Percentiles rank a stretch among this genome's conserved stretches.
phyloP scores from a whole-genome alignment of 1,284 basidiomycete species.

The Neonothopanus nambi region DNA sequence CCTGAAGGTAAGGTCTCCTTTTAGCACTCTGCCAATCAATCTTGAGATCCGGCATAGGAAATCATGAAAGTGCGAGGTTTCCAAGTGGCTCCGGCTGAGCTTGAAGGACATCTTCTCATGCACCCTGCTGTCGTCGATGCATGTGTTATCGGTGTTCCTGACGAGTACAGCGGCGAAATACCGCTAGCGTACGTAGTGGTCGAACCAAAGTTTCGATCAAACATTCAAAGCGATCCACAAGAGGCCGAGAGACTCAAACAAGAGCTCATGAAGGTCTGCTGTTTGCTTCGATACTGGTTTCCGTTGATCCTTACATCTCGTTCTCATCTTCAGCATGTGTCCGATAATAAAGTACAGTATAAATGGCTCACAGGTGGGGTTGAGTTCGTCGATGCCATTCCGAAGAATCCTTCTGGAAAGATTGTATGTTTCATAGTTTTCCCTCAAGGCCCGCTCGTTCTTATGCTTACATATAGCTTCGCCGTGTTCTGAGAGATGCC shows the following conservation, averaged over 20 bases:
- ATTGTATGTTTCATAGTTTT: slow-evolving; percentile 38
- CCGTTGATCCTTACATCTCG: not conserved
- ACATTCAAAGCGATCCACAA: slow-evolving; percentile 33
- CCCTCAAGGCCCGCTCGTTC: not conserved
- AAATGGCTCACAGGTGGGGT: slow-evolving; percentile 71
- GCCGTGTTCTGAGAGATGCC: slow-evolving; percentile 41
- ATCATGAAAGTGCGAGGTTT: slow-evolving; percentile 59
- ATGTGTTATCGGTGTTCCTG: slow-evolving; percentile 71
- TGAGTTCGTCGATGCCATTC: slow-evolving; percentile 66
- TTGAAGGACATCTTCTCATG: slow-evolving; percentile 71
- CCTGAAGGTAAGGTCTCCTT: slow-evolving; percentile 46
- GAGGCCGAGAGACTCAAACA: slow-evolving; percentile 44
- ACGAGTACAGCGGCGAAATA: slow-evolving; percentile 80
- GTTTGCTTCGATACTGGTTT: not conserved
- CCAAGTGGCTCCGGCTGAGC: slow-evolving; percentile 66
- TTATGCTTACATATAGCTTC: slow-evolving; percentile 31
- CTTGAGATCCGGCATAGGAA: slow-evolving; percentile 38
- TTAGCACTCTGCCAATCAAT: slow-evolving; percentile 1
- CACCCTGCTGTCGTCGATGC: slow-evolving; percentile 49
- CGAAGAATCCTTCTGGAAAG: slow-evolving; percentile 76
- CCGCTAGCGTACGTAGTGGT: slow-evolving; percentile 75
- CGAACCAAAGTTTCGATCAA: slow-evolving; percentile 40
- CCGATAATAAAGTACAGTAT: slow-evolving; percentile 69
- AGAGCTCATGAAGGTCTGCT: slow-evolving; percentile 39
- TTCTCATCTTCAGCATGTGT: slow-evolving; percentile 52